Conservation (phyloP, 768 basidiomycete genomes). For the Xerocomellus dryophilus region DNA sequence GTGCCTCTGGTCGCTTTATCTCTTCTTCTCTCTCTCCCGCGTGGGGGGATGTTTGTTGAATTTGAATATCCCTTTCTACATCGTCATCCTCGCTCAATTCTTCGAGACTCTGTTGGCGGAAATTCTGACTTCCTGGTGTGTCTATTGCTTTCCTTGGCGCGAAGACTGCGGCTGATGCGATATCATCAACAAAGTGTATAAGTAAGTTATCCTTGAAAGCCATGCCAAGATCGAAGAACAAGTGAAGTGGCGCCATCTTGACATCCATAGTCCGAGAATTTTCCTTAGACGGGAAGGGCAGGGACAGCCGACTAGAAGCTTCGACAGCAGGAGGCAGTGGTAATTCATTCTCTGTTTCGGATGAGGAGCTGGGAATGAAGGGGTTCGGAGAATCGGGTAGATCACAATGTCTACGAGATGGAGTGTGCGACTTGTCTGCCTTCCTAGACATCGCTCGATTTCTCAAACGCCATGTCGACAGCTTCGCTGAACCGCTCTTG, state of each 20-base stretch:
- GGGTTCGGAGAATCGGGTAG: constrained; percentile 17
- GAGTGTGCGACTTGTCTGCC: constrained; percentile 19
- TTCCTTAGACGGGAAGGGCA: not conserved
- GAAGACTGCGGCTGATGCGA: constrained; percentile 26
- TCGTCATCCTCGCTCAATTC: constrained; percentile 14
- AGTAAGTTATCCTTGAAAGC: constrained; percentile 38
- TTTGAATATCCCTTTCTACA: constrained; percentile 22
- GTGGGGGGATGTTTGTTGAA: constrained; percentile 19
- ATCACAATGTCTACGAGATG: constrained; percentile 12
- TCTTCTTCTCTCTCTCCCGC: constrained; percentile 35
- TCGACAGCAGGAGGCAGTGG: constrained; percentile 19
- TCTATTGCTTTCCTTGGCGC: constrained; percentile 2
- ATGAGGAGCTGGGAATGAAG: constrained; percentile 18
- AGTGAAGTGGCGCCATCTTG: constrained; percentile 60
- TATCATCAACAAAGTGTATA: constrained; percentile 48
- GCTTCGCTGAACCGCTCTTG: constrained; percentile 43
- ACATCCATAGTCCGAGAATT: constrained; percentile 26
- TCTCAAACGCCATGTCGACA: constrained; percentile 63
- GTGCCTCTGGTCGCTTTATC: constrained; percentile 43
- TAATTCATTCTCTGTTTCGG: constrained; percentile 14
- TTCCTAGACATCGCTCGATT: constrained; percentile 24
- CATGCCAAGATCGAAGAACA: constrained; percentile 68
- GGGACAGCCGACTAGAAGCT: constrained; percentile 7
- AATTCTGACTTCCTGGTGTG: not conserved
- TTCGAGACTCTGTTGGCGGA: constrained; percentile 1